Percentiles rank a stretch among this genome's conserved stretches.
Conservation (phyloP, 2,329 filamentous ascomycete genomes). For the Arthrobotrys sphaeroides region DNA sequence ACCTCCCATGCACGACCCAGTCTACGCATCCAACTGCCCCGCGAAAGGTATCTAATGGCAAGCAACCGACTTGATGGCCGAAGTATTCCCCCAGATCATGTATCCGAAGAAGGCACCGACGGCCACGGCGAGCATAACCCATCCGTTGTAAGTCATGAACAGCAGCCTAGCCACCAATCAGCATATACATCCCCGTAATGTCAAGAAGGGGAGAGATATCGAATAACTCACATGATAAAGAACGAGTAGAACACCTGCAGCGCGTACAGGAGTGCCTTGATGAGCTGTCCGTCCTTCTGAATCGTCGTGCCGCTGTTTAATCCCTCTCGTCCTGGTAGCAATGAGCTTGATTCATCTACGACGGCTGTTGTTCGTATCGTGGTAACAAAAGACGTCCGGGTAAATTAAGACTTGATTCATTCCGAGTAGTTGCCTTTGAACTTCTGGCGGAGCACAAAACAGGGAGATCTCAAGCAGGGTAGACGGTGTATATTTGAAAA, state of each 20-base stretch:
- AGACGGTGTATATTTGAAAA: conserved; percentile 44
- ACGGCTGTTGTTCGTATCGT: conserved; percentile 24
- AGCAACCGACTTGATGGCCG: conserved; percentile 83
- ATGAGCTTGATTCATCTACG: conserved; percentile 68
- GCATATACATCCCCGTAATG: background rate
- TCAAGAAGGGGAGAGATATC: background rate
- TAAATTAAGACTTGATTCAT: conserved; percentile 26
- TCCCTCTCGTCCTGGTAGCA: conserved; percentile 63
- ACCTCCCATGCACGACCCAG: background rate
- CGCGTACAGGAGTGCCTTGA: conserved; percentile 86
- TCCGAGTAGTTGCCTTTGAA: conserved; percentile 7
- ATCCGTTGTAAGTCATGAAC: conserved; percentile 99
- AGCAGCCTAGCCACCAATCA: conserved; percentile 74
- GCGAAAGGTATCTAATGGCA: conserved; percentile 73
- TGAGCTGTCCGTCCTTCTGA: conserved; percentile 75
- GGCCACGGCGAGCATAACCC: conserved; percentile 92
- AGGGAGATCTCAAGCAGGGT: conserved; percentile 40
- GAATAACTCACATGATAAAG: conserved; percentile 93
- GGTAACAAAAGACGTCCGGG: background rate
- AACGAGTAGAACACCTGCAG: conserved; percentile 98
- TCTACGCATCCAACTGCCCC: background rate
- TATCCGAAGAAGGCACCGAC: conserved; percentile 91
- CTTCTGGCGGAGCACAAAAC: conserved; percentile 4
- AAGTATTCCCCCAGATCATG: conserved; percentile 74
- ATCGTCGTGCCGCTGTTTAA: background rate